Percentiles rank a stretch among this genome's conserved stretches.
Conservation (phyloP, 331 rosid genomes). For the Spiraea crenata region DNA sequence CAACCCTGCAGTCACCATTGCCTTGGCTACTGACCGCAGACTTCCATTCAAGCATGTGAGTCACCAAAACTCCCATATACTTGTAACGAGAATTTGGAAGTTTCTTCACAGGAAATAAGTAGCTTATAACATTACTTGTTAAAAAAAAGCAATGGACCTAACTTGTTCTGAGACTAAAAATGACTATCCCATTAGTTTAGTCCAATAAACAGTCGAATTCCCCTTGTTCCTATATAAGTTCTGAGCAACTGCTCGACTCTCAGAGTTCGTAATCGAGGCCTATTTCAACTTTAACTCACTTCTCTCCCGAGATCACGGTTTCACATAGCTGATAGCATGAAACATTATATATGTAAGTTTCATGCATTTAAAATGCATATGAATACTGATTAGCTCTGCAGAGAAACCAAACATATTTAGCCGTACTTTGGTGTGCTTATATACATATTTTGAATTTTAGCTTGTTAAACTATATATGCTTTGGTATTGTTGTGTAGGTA, state of each 20-base stretch:
- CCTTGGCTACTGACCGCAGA: slow-evolving; percentile 32
- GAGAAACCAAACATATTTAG: not conserved
- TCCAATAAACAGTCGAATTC: too few relatives aligned
- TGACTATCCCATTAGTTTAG: too few relatives aligned
- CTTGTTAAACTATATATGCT: not conserved
- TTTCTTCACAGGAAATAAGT: not conserved
- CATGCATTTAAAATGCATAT: not conserved
- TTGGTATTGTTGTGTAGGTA: slow-evolving; percentile 36
- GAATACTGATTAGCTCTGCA: too few relatives aligned
- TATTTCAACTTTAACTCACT: too few relatives aligned
- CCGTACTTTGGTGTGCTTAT: not conserved
- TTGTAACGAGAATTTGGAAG: not conserved
- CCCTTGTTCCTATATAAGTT: too few relatives aligned
- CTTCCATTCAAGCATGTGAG: slow-evolving; percentile 37
- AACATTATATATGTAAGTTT: too few relatives aligned
- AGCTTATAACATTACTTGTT: not conserved
- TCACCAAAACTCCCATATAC: not conserved
- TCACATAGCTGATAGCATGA: too few relatives aligned
- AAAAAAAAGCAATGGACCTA: too few relatives aligned
- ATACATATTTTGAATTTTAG: not conserved
- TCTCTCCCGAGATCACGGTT: too few relatives aligned
- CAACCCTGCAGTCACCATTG: slow-evolving; percentile 47
- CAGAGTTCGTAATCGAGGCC: too few relatives aligned
- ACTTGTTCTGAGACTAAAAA: too few relatives aligned
- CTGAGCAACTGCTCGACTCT: too few relatives aligned